phyloP scores from a whole-genome alignment of 768 basidiomycete genomes.

The Trametes sanguinea region DNA sequence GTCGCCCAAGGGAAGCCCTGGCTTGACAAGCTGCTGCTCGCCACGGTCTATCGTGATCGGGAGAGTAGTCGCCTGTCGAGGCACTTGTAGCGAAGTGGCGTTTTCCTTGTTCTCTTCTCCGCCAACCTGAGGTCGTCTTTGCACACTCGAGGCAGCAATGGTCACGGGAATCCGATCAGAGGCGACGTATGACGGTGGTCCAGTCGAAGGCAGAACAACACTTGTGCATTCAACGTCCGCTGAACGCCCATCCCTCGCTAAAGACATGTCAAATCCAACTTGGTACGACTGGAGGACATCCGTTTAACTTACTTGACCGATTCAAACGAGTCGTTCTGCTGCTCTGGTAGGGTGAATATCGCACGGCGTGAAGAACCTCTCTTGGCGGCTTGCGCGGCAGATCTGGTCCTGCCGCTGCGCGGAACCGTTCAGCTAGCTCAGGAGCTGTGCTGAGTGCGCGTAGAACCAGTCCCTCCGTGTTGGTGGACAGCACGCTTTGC shows the following conservation, averaged over 20 bases:
- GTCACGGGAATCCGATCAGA: no score
- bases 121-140: no score
- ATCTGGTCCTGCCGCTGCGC: background rate
- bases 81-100: background rate
- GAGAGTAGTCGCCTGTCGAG: background rate
- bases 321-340: background rate
- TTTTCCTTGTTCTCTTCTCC: background rate
- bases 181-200: no score
- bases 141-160: no score
- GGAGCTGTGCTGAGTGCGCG: slow-evolving; percentile 17
- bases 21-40: no score
- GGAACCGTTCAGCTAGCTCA: slow-evolving; percentile 23
- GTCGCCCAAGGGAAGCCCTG: background rate
- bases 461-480: slow-evolving; percentile 6
- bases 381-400: slow-evolving; percentile 6
- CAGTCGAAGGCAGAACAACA: no score
- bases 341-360: slow-evolving; percentile 2
- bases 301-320: background rate
- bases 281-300: no score
- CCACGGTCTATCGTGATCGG: background rate
- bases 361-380: background rate
- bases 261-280: no score
- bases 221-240: no score
- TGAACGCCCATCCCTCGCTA: no score
- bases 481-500: slow-evolving; percentile 14